Conservation (phyloP, 148 eudicot genomes). For the Polygonum maritimum region DNA sequence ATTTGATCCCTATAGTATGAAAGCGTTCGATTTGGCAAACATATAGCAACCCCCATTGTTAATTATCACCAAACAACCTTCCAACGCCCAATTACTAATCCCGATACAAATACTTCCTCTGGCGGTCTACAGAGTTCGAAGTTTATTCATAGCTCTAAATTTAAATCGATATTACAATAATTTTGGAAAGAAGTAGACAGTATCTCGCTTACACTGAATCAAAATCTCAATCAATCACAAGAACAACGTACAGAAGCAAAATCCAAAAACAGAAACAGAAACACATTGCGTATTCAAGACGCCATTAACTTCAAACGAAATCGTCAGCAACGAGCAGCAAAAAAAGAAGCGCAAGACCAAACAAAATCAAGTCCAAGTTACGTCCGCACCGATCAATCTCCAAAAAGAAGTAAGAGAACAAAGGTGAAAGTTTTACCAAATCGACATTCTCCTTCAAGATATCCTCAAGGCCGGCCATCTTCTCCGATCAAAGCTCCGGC, state of each 20-base stretch:
- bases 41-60: too few relatives aligned
- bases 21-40: too few relatives aligned
- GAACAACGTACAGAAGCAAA: not conserved
- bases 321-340: not conserved
- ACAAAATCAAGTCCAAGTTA: not conserved
- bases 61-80: too few relatives aligned
- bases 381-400: not conserved
- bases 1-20: too few relatives aligned
- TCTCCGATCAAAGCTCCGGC: not conserved
- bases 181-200: not conserved
- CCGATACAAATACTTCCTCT: too few relatives aligned
- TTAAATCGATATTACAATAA: not conserved
- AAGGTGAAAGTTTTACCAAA: conserved; percentile 17
- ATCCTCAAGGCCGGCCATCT: conserved; percentile 15
- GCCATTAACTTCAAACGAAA: not conserved
- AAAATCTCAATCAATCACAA: not conserved
- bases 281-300: not conserved
- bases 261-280: not conserved
- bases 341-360: not conserved
- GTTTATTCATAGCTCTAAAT: not conserved
- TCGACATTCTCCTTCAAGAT: conserved; percentile 33
- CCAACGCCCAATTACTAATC: too few relatives aligned
- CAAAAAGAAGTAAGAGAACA: not conserved
- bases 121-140: not conserved
- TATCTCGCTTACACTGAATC: not conserved